Percentiles rank a stretch among this genome's conserved stretches.
phyloP scores from a whole-genome alignment of 306 rosid species.

The Arachis stenosperma region DNA sequence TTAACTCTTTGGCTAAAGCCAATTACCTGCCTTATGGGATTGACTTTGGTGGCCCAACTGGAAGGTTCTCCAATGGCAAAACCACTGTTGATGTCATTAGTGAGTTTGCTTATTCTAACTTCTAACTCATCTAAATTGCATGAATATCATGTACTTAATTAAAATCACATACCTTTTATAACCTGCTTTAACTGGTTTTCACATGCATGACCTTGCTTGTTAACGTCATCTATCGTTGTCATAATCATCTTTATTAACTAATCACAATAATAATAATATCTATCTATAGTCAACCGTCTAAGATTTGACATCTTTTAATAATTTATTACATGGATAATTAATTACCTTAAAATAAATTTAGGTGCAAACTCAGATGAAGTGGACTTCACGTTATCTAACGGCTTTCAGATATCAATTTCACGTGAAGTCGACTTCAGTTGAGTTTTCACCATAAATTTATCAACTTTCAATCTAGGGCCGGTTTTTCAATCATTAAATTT shows the following conservation, averaged over 20 bases:
- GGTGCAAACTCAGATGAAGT: neutral
- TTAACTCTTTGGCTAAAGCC: constrained; percentile 78
- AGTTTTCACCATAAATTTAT: no score
- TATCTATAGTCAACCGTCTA: no score
- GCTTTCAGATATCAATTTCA: no score
- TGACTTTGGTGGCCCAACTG: constrained; percentile 80
- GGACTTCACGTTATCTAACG: no score
- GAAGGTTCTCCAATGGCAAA: constrained; percentile 93
- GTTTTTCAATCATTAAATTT: neutral
- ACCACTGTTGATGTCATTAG: constrained; percentile 75
- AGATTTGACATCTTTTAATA: no score
- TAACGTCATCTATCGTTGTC: constrained; percentile 4
- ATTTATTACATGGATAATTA: no score
- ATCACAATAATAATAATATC: neutral
- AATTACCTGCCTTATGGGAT: constrained; percentile 82
- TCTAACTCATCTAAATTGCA: neutral
- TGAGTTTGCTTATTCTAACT: constrained; percentile 40
- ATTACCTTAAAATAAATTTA: no score
- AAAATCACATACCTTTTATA: no score
- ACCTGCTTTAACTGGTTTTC: neutral
- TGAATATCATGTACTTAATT: neutral
- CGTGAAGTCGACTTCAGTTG: no score
- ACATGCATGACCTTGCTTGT: neutral
- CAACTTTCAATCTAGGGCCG: no score
- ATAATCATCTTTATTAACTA: neutral